These are phyloP conservation scores for Fusarium poae DNA, from an alignment of 2,329 filamentous ascomycete genomes.

Conservation along the genomic window DNA sequence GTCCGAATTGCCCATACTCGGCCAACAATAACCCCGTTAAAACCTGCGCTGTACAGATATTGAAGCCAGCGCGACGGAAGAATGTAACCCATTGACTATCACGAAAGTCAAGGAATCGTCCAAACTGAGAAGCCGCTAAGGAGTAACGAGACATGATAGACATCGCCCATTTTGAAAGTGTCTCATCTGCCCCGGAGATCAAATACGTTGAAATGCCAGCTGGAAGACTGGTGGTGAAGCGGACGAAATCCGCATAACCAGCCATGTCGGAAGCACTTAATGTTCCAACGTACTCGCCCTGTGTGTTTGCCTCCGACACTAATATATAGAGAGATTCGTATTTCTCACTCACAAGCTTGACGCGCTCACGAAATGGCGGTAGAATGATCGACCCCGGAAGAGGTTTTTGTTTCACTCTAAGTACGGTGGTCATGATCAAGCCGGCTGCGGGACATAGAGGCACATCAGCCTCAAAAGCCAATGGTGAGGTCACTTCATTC, in stretches of 20 bases:
- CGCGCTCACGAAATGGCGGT: conserved; percentile 66
- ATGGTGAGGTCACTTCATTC: conserved; percentile 51
- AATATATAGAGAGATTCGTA: conserved; percentile 79
- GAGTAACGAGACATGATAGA: conserved; percentile 64
- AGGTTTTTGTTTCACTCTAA: conserved; percentile 78
- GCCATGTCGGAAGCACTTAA: conserved; percentile 58
- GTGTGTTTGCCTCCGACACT: conserved; percentile 66
- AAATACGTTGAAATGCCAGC: conserved; percentile 59
- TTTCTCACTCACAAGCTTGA: conserved; percentile 65
- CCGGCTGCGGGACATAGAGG: conserved; percentile 77
- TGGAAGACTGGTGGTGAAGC: conserved; percentile 60
- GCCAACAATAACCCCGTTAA: conserved; percentile 48
- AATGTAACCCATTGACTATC: conserved; percentile 59
- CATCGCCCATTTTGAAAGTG: conserved; percentile 67
- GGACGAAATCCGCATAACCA: conserved; percentile 64
- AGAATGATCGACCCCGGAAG: conserved; percentile 65
- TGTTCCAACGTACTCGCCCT: conserved; percentile 58
- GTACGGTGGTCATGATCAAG: conserved; percentile 76
- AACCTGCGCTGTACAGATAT: conserved; percentile 55
- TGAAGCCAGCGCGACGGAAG: conserved; percentile 54
- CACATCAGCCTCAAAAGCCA: conserved; percentile 76
- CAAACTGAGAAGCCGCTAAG: conserved; percentile 45
- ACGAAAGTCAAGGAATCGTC: conserved; percentile 54
- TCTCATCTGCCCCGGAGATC: conserved; percentile 63
- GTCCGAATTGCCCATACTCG: conserved; percentile 47